Evolutionary conservation across 2,329 filamentous ascomycete genomes (phyloP).

Genomic region (Fusarium coicis): DNA sequence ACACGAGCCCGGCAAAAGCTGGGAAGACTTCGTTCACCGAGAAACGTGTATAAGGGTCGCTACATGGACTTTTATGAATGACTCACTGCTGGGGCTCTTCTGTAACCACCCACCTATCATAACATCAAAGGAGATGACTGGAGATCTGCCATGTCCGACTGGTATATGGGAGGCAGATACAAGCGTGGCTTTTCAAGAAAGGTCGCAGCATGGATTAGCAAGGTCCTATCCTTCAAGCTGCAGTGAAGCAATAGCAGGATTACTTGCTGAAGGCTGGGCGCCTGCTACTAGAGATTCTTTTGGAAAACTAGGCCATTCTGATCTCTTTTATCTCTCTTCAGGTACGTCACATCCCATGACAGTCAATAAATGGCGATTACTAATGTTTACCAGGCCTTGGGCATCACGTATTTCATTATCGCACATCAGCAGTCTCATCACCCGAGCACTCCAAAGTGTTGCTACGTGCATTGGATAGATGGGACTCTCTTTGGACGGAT

Average conservation of each 20-base stretch:
- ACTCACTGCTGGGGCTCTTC: conserved; percentile 10
- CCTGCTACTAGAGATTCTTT: neutral
- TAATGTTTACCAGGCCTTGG: neutral
- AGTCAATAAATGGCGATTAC: neutral
- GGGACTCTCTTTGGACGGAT: conserved; percentile 14
- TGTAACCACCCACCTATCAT: conserved; percentile 24
- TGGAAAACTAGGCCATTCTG: neutral
- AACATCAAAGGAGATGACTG: conserved; percentile 24
- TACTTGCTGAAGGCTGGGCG: conserved; percentile 17
- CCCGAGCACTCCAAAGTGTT: neutral
- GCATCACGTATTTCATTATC: conserved; percentile 16
- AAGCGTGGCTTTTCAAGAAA: neutral
- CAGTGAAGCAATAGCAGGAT: neutral
- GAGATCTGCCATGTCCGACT: conserved; percentile 18
- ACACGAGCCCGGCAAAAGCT: neutral
- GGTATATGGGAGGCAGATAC: conserved; percentile 25
- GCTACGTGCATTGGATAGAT: conserved; percentile 15
- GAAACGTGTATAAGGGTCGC: conserved; percentile 33
- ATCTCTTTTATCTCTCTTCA: conserved; percentile 1
- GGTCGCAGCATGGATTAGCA: fast-evolving
- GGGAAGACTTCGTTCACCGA: conserved; percentile 10
- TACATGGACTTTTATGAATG: conserved; percentile 25
- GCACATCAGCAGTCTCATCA: neutral
- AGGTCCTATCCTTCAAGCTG: neutral
- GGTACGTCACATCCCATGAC: neutral